Conservation (phyloP, 2,329 filamentous ascomycete species). For the Cercospora zeae-maydis region DNA sequence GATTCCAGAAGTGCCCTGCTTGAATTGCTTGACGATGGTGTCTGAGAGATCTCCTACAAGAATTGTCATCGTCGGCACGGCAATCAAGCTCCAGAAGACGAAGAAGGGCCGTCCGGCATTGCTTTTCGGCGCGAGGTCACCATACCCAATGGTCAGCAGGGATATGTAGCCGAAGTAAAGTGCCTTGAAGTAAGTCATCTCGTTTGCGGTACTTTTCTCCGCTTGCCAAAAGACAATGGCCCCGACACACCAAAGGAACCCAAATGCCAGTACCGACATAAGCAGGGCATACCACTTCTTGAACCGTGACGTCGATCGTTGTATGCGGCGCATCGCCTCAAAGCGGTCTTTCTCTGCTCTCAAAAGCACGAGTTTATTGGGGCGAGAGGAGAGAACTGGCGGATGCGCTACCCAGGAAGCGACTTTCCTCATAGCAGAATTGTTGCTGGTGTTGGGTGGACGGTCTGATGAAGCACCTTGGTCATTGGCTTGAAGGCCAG, state of each 20-base stretch:
- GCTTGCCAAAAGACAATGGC: conserved; percentile 69
- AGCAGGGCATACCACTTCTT: conserved; percentile 71
- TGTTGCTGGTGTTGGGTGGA: background rate
- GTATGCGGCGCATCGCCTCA: conserved; percentile 66
- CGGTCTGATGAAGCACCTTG: background rate
- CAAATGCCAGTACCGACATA: conserved; percentile 65
- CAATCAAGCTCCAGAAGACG: conserved; percentile 86
- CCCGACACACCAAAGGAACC: conserved; percentile 74
- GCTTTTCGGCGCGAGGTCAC: conserved; percentile 71
- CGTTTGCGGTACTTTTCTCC: conserved; percentile 50
- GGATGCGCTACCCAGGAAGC: conserved; percentile 20
- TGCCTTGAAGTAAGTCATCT: conserved; percentile 70
- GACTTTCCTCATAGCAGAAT: conserved; percentile 21
- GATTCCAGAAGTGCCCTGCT: conserved; percentile 57
- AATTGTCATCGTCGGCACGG: conserved; percentile 83
- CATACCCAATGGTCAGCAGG: conserved; percentile 82
- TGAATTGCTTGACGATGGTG: conserved; percentile 68
- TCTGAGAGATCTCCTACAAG: conserved; percentile 80
- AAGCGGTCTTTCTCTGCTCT: conserved; percentile 48
- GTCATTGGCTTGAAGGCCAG: conserved; percentile 17
- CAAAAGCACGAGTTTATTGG: conserved; percentile 53
- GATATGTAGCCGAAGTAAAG: conserved; percentile 85
- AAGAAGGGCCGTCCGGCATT: conserved; percentile 81
- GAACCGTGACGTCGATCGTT: conserved; percentile 60
- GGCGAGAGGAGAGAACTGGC: conserved; percentile 24